Evolutionary conservation across 75 land plant genomes (phyloP).

Genomic region (Pinus taeda): DNA sequence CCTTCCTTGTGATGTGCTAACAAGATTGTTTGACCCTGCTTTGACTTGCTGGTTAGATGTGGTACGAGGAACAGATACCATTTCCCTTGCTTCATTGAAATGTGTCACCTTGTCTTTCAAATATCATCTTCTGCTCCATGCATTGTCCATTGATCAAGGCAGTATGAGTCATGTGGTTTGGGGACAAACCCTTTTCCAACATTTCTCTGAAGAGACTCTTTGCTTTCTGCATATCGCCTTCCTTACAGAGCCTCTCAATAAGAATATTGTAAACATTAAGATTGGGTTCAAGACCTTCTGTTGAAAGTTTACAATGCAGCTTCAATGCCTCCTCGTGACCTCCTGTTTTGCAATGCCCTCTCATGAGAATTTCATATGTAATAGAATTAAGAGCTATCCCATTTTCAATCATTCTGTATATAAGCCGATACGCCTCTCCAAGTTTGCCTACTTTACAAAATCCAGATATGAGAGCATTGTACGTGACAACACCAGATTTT

Average conservation of each 20-base stretch:
- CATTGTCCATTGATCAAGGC: slow-evolving; percentile 41
- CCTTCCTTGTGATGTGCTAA: neutral
- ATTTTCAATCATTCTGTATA: slow-evolving; percentile 40
- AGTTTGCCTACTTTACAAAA: slow-evolving; percentile 39
- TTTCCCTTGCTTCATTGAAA: neutral
- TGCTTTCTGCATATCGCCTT: slow-evolving; percentile 37
- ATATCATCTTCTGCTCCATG: slow-evolving; percentile 19
- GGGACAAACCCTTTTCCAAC: slow-evolving; percentile 41
- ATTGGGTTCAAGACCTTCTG: slow-evolving; percentile 27
- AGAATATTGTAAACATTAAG: slow-evolving; percentile 49
- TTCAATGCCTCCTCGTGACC: slow-evolving; percentile 41
- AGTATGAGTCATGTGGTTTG: slow-evolving; percentile 44
- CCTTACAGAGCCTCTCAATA: slow-evolving; percentile 48
- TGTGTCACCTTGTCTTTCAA: neutral
- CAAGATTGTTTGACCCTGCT: neutral
- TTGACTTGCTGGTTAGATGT: neutral
- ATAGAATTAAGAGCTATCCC: slow-evolving; percentile 12
- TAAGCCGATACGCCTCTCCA: slow-evolving; percentile 44
- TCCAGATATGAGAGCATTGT: slow-evolving; percentile 35
- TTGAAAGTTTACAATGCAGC: slow-evolving; percentile 34
- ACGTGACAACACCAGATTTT: slow-evolving; percentile 47
- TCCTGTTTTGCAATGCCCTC: slow-evolving; percentile 51
- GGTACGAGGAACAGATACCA: neutral
- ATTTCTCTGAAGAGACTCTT: slow-evolving; percentile 29
- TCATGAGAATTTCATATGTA: slow-evolving; percentile 36